Evolutionary conservation across 768 basidiomycete species (phyloP).

Genomic region (Boletus subcaerulescens): DNA sequence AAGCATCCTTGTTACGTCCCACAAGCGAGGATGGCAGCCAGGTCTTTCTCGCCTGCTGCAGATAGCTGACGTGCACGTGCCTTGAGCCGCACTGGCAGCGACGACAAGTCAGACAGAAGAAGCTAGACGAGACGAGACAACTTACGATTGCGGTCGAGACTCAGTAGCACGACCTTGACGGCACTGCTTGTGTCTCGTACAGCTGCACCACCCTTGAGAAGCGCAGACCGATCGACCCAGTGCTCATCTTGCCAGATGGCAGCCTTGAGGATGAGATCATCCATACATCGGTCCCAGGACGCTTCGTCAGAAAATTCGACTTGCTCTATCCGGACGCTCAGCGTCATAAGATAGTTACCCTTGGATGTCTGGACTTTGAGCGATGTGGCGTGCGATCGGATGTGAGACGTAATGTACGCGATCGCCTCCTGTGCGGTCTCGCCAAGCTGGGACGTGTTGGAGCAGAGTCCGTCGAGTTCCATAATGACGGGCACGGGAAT

Average conservation of each 20-base stretch:
- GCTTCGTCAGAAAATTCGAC: slow-evolving; percentile 60
- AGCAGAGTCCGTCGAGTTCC: slow-evolving; percentile 90
- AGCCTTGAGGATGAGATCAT: slow-evolving; percentile 90
- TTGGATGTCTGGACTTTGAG: slow-evolving; percentile 95
- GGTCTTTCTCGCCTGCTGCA: slow-evolving; percentile 82
- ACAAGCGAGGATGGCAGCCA: slow-evolving; percentile 62
- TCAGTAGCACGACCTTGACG: slow-evolving; percentile 85
- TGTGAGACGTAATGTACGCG: slow-evolving; percentile 67
- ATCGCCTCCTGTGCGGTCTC: slow-evolving; percentile 73
- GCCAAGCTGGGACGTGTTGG: slow-evolving; percentile 64
- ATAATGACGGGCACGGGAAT: slow-evolving; percentile 94
- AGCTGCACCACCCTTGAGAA: slow-evolving; percentile 48
- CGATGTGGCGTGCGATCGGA: slow-evolving; percentile 69
- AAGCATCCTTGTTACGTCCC: slow-evolving; percentile 21
- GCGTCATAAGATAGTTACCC: slow-evolving; percentile 87
- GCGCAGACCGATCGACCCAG: slow-evolving; percentile 78
- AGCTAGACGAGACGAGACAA: slow-evolving; percentile 18
- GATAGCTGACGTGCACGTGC: slow-evolving; percentile 83
- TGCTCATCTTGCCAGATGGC: slow-evolving; percentile 93
- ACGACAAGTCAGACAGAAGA: slow-evolving; percentile 9
- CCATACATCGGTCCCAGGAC: slow-evolving; percentile 76
- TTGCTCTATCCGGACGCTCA: slow-evolving; percentile 81
- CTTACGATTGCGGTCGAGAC: slow-evolving; percentile 89
- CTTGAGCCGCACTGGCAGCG: slow-evolving; percentile 81
- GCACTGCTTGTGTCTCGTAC: slow-evolving; percentile 42